phyloP scores from a whole-genome alignment of 1,284 basidiomycete genomes.

The Sphagnurus paluster region DNA sequence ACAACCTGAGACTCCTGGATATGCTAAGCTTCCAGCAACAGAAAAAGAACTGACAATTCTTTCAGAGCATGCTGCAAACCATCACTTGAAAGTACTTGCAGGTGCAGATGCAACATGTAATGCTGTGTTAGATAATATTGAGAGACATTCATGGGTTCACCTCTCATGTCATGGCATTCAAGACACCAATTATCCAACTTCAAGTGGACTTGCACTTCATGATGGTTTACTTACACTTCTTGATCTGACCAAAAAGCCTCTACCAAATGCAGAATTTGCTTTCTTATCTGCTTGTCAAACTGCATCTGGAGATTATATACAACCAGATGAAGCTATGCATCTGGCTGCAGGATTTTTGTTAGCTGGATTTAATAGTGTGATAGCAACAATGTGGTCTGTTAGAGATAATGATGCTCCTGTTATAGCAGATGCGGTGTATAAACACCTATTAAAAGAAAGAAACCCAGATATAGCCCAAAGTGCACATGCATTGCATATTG shows the following conservation, averaged over 20 bases:
- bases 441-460: constrained; percentile 3
- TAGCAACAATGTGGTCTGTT: constrained; percentile 32
- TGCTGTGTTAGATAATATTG: background rate
- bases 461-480: background rate
- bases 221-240: constrained; percentile 22
- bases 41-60: constrained; percentile 4
- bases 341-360: constrained; percentile 33
- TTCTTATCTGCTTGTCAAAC: constrained; percentile 24
- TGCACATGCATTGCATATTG: constrained; percentile 15
- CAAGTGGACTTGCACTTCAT: constrained; percentile 26
- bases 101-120: background rate
- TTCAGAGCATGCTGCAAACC: background rate
- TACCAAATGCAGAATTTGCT: constrained; percentile 4
- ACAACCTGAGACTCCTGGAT: constrained; percentile 16
- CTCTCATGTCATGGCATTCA: constrained; percentile 6
- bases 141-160: constrained; percentile 2
- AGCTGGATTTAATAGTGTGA: constrained; percentile 30
- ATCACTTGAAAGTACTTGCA: background rate
- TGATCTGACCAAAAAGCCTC: constrained; percentile 19
- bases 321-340: constrained; percentile 31
- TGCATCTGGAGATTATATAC: constrained; percentile 24
- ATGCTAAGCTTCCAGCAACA: constrained; percentile 15
- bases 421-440: constrained; percentile 9
- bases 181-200: constrained; percentile 15
- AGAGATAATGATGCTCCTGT: constrained; percentile 8